Evolutionary conservation across 768 basidiomycete genomes (phyloP), one percentile per base, ranked within the genome.

Genomic region (Macrolepiota dolichaula): DNA sequence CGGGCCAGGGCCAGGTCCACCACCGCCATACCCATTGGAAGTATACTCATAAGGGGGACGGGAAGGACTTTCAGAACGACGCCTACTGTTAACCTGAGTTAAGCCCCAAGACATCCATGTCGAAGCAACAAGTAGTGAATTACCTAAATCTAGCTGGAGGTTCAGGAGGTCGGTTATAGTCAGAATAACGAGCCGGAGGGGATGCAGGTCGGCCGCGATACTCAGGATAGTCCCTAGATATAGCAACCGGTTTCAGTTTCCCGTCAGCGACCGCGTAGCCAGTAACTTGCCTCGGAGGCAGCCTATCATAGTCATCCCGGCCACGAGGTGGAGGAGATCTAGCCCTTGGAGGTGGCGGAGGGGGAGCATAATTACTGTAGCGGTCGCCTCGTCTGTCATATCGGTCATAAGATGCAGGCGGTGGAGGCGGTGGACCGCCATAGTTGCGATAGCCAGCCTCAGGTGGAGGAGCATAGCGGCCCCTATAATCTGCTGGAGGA

Each of bases 31-130:
- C 67, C 83, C 82, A 66, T 84, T 84, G 67, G 68, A 70, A 51
- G 80, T 69, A 66, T 86, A 85, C 53, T 88, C 85, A 72, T 87
- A 88, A 7, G 71, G 54, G 54, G 76, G 72, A 67, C 74, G 71
- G 62, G 83, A 75, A 59, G 87, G 88, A 66, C 90, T 92, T 67
- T 85, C 80, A 36, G 91, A 92, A 55, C 90, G 87, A 66, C 90
- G 87, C 60, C 88, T 89, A 57, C 87, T 84, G 65, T 87, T 85
- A 59, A 85, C 62, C 35, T 24, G 55, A 22, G 62, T 56, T 3
- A 27, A 17, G 52, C 46, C 49, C 52, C 49, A 27, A 49, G 24
- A 40, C 46, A 54, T 22, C 22, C 37, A 15, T 50, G 42, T 7
- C 25, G 42, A 42, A 17, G 56, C 55, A 61, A 44, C 42, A 52